Percentiles rank a stretch among this genome's conserved stretches.
Conservation (phyloP, 768 basidiomycete genomes). For the Serendipita indica region DNA sequence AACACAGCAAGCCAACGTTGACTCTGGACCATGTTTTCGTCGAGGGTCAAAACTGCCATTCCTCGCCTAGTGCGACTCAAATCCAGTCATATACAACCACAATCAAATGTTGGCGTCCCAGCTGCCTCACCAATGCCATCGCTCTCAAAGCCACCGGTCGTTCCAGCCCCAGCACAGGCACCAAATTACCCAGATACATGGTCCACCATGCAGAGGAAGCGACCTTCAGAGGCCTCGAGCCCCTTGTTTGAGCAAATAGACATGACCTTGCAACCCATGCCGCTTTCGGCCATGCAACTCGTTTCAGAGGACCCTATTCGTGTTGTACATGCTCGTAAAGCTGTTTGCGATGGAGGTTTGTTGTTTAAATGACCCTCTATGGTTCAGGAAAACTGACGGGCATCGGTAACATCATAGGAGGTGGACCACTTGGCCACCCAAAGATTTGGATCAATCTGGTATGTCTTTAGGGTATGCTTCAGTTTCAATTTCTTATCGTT, state of each 20-base stretch:
- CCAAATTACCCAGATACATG: slow-evolving; percentile 74
- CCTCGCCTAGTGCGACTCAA: neutral
- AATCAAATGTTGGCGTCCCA: neutral
- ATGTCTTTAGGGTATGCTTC: slow-evolving; percentile 20
- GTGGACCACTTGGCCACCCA: slow-evolving; percentile 89
- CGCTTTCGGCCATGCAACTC: slow-evolving; percentile 83
- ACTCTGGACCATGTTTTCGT: neutral
- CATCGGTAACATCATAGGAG: slow-evolving; percentile 37
- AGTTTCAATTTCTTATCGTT: slow-evolving; percentile 9
- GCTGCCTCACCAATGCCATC: slow-evolving; percentile 5
- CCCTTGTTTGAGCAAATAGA: slow-evolving; percentile 88
- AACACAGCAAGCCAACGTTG: neutral
- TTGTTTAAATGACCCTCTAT: slow-evolving; percentile 13
- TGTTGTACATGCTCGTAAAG: slow-evolving; percentile 66
- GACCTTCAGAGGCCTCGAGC: slow-evolving; percentile 41
- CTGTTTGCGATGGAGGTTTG: slow-evolving; percentile 91
- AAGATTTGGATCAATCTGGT: slow-evolving; percentile 95
- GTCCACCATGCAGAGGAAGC: slow-evolving; percentile 68
- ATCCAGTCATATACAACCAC: neutral
- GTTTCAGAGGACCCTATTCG: slow-evolving; percentile 75
- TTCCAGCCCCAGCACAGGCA: slow-evolving; percentile 44
- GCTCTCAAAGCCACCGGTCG: slow-evolving; percentile 6
- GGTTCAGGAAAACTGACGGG: no score
- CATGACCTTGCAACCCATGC: slow-evolving; percentile 76
- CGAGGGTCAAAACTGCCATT: neutral